Evolutionary conservation across 495 filamentous ascomycete species (phyloP).

Genomic region (Aspergillus incahuasiensis): DNA sequence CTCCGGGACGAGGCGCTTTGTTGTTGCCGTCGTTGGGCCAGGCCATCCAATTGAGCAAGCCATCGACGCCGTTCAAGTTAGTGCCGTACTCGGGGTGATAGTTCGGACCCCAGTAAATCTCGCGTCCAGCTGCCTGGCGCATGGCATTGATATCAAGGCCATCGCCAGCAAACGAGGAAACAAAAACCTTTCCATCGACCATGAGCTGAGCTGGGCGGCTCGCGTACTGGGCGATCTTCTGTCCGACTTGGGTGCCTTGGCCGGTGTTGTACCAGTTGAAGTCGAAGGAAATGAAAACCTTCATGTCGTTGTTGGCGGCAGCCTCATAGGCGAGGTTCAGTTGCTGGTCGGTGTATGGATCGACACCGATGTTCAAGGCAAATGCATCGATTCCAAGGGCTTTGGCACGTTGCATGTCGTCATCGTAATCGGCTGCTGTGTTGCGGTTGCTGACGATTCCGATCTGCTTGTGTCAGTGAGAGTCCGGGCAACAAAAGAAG

Average conservation of each 20-base stretch:
- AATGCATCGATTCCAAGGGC: slow-evolving; percentile 56
- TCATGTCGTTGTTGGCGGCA: slow-evolving; percentile 54
- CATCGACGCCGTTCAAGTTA: slow-evolving; percentile 37
- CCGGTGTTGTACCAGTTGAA: slow-evolving; percentile 49
- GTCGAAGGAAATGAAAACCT: slow-evolving; percentile 60
- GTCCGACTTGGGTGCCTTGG: slow-evolving; percentile 41
- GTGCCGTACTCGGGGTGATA: slow-evolving; percentile 42
- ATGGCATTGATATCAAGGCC: slow-evolving; percentile 45
- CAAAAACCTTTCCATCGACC: slow-evolving; percentile 53
- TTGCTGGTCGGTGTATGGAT: slow-evolving; percentile 50
- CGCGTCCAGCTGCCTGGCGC: slow-evolving; percentile 39
- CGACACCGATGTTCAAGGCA: slow-evolving; percentile 54
- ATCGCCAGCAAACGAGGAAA: slow-evolving; percentile 53
- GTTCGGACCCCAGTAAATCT: slow-evolving; percentile 54
- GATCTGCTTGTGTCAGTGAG: slow-evolving; percentile 31
- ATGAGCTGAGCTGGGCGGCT: slow-evolving; percentile 48
- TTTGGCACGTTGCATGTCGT: slow-evolving; percentile 55
- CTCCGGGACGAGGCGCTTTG: slow-evolving; percentile 43
- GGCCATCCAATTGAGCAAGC: slow-evolving; percentile 56
- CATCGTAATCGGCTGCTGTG: slow-evolving; percentile 48
- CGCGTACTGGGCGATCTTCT: slow-evolving; percentile 46
- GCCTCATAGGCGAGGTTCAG: slow-evolving; percentile 54
- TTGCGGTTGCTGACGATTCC: slow-evolving; percentile 49
- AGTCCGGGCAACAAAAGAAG: background rate
- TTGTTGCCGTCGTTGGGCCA: slow-evolving; percentile 53